Base-by-base conservation (phyloP, 441 rosid genomes). In the Syzygium syzygioides region DNA sequence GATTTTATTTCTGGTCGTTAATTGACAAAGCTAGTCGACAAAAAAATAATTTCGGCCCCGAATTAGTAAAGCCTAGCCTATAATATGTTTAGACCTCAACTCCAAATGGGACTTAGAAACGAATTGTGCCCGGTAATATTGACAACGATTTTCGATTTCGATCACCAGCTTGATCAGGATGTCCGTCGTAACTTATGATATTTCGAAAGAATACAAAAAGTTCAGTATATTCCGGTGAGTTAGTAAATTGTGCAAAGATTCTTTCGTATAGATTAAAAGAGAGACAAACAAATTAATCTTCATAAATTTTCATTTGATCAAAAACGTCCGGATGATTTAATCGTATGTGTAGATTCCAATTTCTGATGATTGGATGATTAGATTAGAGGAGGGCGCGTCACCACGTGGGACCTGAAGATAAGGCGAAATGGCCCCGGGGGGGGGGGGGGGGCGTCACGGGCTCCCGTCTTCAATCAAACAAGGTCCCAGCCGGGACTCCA, bases 201-300 rank as follows among this genome's bases (percentile, higher is more conserved):
- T 64, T n/a, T 30, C 71, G 11, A 64, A n/a, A n/a, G n/a, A n/a
- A 64, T 14, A 64, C 37, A 30, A n/a, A n/a, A 5, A 30, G 1
- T 30, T 2, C 1, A 4, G 17, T 15, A 64, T 15, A 0, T 30
- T 64, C 37, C 20, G 11, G 17, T 1, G 2, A 14, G 4, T 7
- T 2, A 64, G 20, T 7, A 30, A 64, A n/a, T 64, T 15, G 20
- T 9, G 19, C 32, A 30, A 64, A 64, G 34, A 30, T 64, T 64
- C 41, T 30, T 64, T 64, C 8, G 37, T 15, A 30, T 30, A 30
- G 9, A 64, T n/a, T 9, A 64, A 15, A 7, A 2, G 15, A 64
- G 2, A 8, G 5, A 11, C 48, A 45, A 1, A 45, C 48, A n/a
- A 64, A 15, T 15, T 3, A 64, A 7, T n/a, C 34, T 62, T 62